These are phyloP conservation scores for Lepiota subincarnata DNA, from an alignment of 768 basidiomycete species.

Conservation along the genomic window DNA sequence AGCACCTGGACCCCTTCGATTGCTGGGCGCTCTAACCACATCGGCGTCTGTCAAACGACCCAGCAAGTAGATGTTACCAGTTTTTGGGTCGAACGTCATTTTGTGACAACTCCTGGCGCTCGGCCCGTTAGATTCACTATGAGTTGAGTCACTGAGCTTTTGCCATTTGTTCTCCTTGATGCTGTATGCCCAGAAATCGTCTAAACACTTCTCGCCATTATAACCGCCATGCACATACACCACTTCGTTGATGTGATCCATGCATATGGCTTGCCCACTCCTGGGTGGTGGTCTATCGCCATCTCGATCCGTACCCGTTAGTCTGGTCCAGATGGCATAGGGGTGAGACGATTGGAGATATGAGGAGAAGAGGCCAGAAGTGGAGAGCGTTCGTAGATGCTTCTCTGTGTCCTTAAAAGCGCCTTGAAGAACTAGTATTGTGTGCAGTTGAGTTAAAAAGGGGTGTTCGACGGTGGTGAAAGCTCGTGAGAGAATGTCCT, in stretches of 20 bases:
- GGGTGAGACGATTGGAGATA: constrained; percentile 58
- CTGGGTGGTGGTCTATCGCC: constrained; percentile 64
- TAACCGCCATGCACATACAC: constrained; percentile 82
- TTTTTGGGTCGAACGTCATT: constrained; percentile 74
- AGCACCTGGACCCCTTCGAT: background rate
- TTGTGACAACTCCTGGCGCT: constrained; percentile 74
- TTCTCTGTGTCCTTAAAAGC: constrained; percentile 57
- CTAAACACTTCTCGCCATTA: constrained; percentile 66
- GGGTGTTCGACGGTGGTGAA: constrained; percentile 65
- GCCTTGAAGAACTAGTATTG: constrained; percentile 61
- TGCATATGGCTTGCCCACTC: constrained; percentile 81
- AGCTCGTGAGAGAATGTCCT: constrained; percentile 51
- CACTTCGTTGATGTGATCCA: constrained; percentile 55
- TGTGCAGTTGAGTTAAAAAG: constrained; percentile 60
- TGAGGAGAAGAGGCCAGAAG: constrained; percentile 56
- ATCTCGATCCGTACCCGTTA: constrained; percentile 58
- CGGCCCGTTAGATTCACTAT: constrained; percentile 59
- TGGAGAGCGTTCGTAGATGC: constrained; percentile 44
- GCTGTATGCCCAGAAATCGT: constrained; percentile 77
- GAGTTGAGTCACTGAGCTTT: constrained; percentile 51
- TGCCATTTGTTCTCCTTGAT: constrained; percentile 59
- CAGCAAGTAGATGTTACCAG: constrained; percentile 68
- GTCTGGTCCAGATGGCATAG: constrained; percentile 55
- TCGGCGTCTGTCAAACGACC: constrained; percentile 64
- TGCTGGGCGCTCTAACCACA: constrained; percentile 14